phyloP scores from a whole-genome alignment of 768 basidiomycete species.

The Naganishia randhawae region DNA sequence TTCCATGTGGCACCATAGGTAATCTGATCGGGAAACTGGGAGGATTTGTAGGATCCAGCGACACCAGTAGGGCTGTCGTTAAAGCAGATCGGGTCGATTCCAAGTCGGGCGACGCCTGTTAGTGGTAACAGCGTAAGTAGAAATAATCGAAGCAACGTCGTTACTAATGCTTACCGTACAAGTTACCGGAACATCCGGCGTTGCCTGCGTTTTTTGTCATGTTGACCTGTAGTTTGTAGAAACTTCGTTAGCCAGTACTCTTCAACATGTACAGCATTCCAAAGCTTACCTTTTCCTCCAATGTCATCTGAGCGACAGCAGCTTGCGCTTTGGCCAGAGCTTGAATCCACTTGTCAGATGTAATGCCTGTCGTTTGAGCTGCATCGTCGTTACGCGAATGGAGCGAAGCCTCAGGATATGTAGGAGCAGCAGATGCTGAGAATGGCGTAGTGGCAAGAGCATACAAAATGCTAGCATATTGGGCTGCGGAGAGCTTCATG shows the following conservation, averaged over 20 bases:
- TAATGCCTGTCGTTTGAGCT: neutral
- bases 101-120: constrained; percentile 40
- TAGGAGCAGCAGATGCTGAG: neutral
- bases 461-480: constrained; percentile 20
- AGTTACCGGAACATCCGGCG: constrained; percentile 18
- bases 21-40: constrained; percentile 45
- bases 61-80: constrained; percentile 40
- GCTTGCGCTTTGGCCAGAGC: constrained; percentile 28
- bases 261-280: too few relatives aligned
- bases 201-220: constrained; percentile 23
- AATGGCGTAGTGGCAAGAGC: constrained; percentile 11
- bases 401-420: neutral
- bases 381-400: neutral
- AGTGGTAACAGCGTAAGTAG: constrained; percentile 24
- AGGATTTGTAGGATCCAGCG: constrained; percentile 42
- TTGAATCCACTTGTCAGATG: constrained; percentile 34
- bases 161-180: neutral
- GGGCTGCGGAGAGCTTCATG: constrained; percentile 16
- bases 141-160: constrained; percentile 39
- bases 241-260: neutral
- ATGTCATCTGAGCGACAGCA: constrained; percentile 40
- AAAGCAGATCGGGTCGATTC: constrained; percentile 31
- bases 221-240: neutral
- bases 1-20: constrained; percentile 57
- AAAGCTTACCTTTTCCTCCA: constrained; percentile 44